Conservation (phyloP, 2,329 filamentous ascomycete genomes). For the Bertia moriformis region DNA sequence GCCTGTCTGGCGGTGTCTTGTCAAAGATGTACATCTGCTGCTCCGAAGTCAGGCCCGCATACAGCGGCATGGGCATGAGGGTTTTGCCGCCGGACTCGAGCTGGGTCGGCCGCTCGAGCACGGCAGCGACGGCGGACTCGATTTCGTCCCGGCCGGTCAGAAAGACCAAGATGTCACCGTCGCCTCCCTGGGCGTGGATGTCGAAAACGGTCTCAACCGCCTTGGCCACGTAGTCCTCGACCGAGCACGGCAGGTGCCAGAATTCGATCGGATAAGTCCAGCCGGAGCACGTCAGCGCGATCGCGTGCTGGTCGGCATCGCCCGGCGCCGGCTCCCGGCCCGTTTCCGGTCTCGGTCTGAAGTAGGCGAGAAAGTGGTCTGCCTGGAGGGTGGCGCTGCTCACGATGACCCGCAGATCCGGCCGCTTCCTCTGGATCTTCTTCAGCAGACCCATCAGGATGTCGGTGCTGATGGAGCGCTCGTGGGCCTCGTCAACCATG, state of each 20-base stretch:
- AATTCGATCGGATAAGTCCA: slow-evolving; percentile 79
- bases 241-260: slow-evolving; percentile 62
- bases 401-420: slow-evolving; percentile 74
- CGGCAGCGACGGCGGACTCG: slow-evolving; percentile 63
- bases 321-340: slow-evolving; percentile 9
- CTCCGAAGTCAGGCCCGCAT: slow-evolving; percentile 76
- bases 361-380: slow-evolving; percentile 72
- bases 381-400: slow-evolving; percentile 90
- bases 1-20: slow-evolving; percentile 61
- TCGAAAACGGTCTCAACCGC: slow-evolving; percentile 73
- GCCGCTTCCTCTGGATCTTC: slow-evolving; percentile 68
- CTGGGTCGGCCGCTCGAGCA: slow-evolving; percentile 56
- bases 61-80: slow-evolving; percentile 65
- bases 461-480: slow-evolving; percentile 84
- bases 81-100: slow-evolving; percentile 42
- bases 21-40: slow-evolving; percentile 95
- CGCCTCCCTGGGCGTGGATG: slow-evolving; percentile 66
- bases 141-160: slow-evolving; percentile 90
- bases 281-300: slow-evolving; percentile 74
- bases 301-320: slow-evolving; percentile 7
- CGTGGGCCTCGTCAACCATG: slow-evolving; percentile 96
- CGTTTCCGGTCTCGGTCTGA: slow-evolving; percentile 24
- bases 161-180: slow-evolving; percentile 83
- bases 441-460: slow-evolving; percentile 79
- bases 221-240: slow-evolving; percentile 75